phyloP scores from a whole-genome alignment of 164 flowering plant genomes.

The Berberis vulgaris region DNA sequence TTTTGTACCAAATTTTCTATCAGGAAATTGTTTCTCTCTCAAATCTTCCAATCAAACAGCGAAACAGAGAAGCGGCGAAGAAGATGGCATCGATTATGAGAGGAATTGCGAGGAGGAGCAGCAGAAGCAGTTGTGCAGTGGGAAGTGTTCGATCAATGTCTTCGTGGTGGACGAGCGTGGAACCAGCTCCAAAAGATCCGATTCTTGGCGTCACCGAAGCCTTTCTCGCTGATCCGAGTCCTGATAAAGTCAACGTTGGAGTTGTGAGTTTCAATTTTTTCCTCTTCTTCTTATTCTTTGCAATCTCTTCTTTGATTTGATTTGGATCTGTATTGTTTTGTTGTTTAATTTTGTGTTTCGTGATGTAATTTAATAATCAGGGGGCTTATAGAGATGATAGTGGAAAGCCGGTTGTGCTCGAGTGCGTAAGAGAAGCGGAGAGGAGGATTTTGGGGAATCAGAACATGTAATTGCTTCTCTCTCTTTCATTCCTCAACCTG shows the following conservation, averaged over 20 bases:
- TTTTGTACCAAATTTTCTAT: too few species aligned
- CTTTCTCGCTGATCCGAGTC: slow-evolving; percentile 74
- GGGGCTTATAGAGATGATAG: slow-evolving; percentile 97
- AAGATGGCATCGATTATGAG: too few species aligned
- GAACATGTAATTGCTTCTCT: slow-evolving; percentile 54
- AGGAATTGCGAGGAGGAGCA: too few species aligned
- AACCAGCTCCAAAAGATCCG: slow-evolving; percentile 87
- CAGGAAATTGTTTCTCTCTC: too few species aligned
- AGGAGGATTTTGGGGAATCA: slow-evolving; percentile 70
- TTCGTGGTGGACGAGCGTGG: slow-evolving; percentile 75
- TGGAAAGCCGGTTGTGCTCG: slow-evolving; percentile 92
- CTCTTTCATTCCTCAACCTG: background rate
- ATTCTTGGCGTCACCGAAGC: slow-evolving; percentile 97
- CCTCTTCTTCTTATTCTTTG: background rate
- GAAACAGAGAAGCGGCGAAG: too few species aligned
- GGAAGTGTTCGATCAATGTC: slow-evolving; percentile 45
- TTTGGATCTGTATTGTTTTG: background rate
- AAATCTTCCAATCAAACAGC: too few species aligned
- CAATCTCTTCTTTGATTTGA: background rate
- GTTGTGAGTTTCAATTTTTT: slow-evolving; percentile 42
- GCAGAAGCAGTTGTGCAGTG: too few species aligned
- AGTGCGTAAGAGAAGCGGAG: slow-evolving; percentile 92
- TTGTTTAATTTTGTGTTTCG: background rate
- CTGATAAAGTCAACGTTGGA: slow-evolving; percentile 86
- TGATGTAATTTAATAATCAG: slow-evolving; percentile 16